Conservation (phyloP, 2,329 filamentous ascomycete genomes). For the Ceratocystiopsis brevicomis region DNA sequence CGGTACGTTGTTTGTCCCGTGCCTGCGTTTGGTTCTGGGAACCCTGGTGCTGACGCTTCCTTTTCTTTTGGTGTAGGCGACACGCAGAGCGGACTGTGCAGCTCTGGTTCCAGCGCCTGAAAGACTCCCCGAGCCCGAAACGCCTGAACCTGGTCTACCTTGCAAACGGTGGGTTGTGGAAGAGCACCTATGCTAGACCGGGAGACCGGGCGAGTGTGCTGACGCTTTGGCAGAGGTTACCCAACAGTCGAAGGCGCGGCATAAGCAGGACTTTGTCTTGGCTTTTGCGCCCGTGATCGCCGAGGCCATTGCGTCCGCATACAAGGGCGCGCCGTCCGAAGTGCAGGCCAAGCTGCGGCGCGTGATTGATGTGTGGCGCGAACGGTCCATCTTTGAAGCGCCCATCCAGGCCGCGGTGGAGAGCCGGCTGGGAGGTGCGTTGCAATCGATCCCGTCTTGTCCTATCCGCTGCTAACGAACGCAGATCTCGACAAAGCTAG, state of each 20-base stretch:
- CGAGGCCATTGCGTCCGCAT: slow-evolving; percentile 77
- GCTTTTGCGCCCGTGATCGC: slow-evolving; percentile 85
- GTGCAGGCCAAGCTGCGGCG: slow-evolving; percentile 74
- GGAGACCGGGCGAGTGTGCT: background rate
- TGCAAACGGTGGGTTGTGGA: slow-evolving; percentile 54
- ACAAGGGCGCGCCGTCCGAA: slow-evolving; percentile 72
- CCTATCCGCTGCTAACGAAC: background rate
- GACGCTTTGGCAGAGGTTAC: slow-evolving; percentile 53
- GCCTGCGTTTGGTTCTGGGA: too few species aligned
- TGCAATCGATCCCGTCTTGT: background rate
- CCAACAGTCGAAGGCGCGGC: slow-evolving; percentile 84
- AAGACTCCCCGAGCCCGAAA: slow-evolving; percentile 71
- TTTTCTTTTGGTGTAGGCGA: slow-evolving; percentile 34
- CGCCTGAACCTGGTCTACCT: slow-evolving; percentile 84
- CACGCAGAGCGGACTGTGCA: slow-evolving; percentile 83
- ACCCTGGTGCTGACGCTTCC: background rate
- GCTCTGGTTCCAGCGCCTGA: slow-evolving; percentile 78
- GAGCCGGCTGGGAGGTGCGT: slow-evolving; percentile 53
- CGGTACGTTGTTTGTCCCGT: slow-evolving; percentile 36
- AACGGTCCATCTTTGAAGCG: slow-evolving; percentile 64
- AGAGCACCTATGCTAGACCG: too few species aligned
- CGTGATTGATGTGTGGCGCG: slow-evolving; percentile 87
- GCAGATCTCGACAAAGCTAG: slow-evolving; percentile 44
- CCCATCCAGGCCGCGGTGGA: slow-evolving; percentile 71
- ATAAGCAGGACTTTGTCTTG: slow-evolving; percentile 79